Evolutionary conservation across 495 filamentous ascomycete species (phyloP), one percentile per base, ranked within the genome.

Genomic region (Darksidea phi): DNA sequence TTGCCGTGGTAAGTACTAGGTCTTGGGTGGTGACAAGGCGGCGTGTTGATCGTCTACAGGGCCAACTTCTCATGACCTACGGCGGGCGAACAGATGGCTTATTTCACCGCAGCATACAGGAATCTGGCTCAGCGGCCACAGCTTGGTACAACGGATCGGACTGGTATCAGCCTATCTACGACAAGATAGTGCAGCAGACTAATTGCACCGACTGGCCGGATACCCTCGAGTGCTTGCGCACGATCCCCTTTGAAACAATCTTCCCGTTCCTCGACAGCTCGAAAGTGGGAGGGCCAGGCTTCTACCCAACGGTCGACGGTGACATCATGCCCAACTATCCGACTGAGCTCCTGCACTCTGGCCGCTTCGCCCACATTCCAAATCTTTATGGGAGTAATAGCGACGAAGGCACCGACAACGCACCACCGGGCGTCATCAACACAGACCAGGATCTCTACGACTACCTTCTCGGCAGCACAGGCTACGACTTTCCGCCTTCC

Each of bases 81-180:
- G 64, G 64, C 12, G 64, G 64, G 24, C 52, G 45, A 5, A 65
- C 66, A 18, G 53, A 61, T 21, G 37, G 46, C 20, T 54, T 69
- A 12, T 69, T 69, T 49, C 66, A 69, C 49, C 62, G 57, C 20
- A 62, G 57, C 11, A 69, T 69, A 15, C 66, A 69, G 28, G 66
- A 69, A 58, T 59, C 54, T 24, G 64, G 64, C 4, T 62, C 57
- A 17, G 64, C 64, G 38, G 43, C 59, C 17, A 67, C 66, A 11
- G 66, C 66, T 5, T 69, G 66, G 66, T 69, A 66, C 34, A 66
- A 69, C 51, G 66, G 66, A 15, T 57, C 49, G 4, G 63, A 57
- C 37, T 69, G 66, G 66, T 69, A 69, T 32, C 66, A 69, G 45
- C 66, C 66, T 3, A 69, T 66, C 17, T 69, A 66, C 48, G 46